Base-by-base conservation (phyloP, 306 rosid species). In the Trichosanthes cucumerina region DNA sequence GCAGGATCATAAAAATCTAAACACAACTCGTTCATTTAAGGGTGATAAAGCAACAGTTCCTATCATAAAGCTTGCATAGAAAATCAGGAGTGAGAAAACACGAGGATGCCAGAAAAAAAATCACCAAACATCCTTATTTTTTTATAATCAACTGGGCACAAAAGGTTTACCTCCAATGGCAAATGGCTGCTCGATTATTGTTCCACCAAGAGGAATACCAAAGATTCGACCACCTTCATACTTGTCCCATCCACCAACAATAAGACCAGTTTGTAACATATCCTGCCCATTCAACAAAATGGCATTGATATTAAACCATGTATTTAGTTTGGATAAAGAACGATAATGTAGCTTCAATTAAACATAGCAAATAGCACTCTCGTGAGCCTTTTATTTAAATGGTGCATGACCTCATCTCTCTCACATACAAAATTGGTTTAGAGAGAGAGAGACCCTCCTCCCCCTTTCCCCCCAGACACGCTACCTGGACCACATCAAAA, bases 211-310 rank as follows among this genome's bases (percentile, higher is more conserved):
- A 60, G 97, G 98, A 85, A 96, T 80, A 73, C 93, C 97, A 81
- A 68, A 96, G 75, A 96, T 92, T 82, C 91, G 91, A 14, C 98
- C 97, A 52, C 98, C 97, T 83, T 95, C 92, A 19, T 95, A 87
- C 84, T 91, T 95, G 88, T 95, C 98, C 98, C 97, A 95, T 50
- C 98, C 97, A 59, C 97, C 98, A 80, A 95, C 90, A 58, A 95
- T 92, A 79, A 95, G 78, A 28, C 98, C 98, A 77, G 98, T 91
- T 85, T 92, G 88, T 36, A 95, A 73, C 85, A 84, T 83, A 83
- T 92, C 85, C 98, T 95, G 95, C 81, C 82, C 86, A 79, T 31
- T 74, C 76, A 49, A 87, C 24, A 83, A 56, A n/a, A 74, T 6
- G 72, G 16, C 34, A 69, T 12, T 58, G 34, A 6, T 7, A 50